Evolutionary conservation across 1,139 yeast species (phyloP).

Genomic region (Geotrichum cucujoidarum): DNA sequence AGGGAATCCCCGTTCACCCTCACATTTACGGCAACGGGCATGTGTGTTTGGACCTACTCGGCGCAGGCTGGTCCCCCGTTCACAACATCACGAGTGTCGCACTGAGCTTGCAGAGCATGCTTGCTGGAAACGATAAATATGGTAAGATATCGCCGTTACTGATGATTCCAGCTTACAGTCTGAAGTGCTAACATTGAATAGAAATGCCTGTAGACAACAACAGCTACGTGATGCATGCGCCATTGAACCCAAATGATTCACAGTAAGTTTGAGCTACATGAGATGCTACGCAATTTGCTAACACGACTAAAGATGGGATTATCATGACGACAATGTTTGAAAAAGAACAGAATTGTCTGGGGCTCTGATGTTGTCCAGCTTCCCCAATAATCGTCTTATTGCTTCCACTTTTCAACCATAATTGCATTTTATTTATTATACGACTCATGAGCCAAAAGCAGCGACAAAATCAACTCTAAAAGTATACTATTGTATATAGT

Average conservation of each 20-base stretch:
- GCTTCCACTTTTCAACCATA: no score
- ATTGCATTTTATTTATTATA: no score
- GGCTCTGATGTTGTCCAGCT: no score
- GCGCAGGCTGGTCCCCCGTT: conserved; percentile 70
- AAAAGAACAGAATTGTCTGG: neutral
- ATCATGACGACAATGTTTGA: conserved; percentile 48
- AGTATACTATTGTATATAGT: no score
- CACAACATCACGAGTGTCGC: conserved; percentile 52
- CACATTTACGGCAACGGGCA: conserved; percentile 73
- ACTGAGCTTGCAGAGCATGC: conserved; percentile 61
- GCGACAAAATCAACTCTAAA: no score
- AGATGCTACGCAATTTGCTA: neutral
- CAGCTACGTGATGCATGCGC: conserved; percentile 48
- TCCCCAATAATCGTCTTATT: no score
- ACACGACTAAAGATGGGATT: conserved; percentile 28
- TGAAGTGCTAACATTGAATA: conserved; percentile 5
- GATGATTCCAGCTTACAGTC: neutral
- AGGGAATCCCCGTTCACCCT: conserved; percentile 58
- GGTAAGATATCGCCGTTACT: conserved; percentile 34
- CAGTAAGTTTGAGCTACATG: conserved; percentile 29
- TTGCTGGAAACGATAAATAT: conserved; percentile 44
- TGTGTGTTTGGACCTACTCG: conserved; percentile 52
- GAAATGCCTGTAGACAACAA: conserved; percentile 52
- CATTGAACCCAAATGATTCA: conserved; percentile 51
- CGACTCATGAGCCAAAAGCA: no score